Evolutionary conservation across 2,329 filamentous ascomycete genomes (phyloP).

Genomic region (Penicillium paneum): DNA sequence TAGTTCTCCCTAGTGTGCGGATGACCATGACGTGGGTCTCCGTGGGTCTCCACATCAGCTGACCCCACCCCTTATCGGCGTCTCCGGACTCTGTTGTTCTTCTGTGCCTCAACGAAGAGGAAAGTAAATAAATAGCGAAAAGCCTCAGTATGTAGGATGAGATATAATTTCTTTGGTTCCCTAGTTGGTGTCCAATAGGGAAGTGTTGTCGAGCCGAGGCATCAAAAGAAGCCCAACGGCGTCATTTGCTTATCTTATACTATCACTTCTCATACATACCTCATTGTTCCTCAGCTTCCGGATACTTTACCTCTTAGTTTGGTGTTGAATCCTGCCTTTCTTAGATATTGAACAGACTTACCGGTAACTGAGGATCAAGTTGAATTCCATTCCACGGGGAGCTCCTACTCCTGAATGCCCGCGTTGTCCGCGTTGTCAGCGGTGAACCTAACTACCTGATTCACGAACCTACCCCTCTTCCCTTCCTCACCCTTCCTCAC

Average conservation of each 20-base stretch:
- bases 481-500: slow-evolving; percentile 11
- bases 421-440: background rate
- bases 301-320: background rate
- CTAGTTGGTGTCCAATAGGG: background rate
- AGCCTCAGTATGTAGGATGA: background rate
- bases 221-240: background rate
- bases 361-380: background rate
- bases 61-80: slow-evolving; percentile 10
- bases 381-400: background rate
- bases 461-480: slow-evolving; percentile 29
- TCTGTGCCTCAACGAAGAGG: background rate
- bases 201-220: background rate
- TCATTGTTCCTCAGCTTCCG: slow-evolving; percentile 10
- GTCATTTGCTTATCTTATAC: slow-evolving; percentile 3
- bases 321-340: background rate
- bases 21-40: slow-evolving; percentile 10
- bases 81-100: background rate
- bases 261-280: slow-evolving; percentile 11
- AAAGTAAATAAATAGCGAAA: background rate
- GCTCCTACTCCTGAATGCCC: background rate
- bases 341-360: background rate
- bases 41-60: slow-evolving; percentile 11
- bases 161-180: background rate
- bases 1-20: background rate
- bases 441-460: slow-evolving; percentile 21